Percentiles rank a stretch among this genome's conserved stretches.
Evolutionary conservation across 2,329 filamentous ascomycete genomes (phyloP).

Genomic region (Fonsecaea multimorphosa): DNA sequence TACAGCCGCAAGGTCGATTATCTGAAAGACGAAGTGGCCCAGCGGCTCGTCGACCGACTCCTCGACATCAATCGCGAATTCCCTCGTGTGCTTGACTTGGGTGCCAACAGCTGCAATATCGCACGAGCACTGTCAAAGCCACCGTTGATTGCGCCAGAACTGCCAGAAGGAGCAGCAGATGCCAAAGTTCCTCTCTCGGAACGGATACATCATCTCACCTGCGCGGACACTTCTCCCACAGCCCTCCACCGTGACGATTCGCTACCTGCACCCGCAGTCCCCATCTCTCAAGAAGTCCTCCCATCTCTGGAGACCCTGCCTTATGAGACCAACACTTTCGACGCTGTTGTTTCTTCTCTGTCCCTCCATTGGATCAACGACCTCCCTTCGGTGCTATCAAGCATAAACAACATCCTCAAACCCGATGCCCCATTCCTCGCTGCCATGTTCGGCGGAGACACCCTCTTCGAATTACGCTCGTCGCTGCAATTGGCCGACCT

Average conservation of each 20-base stretch:
- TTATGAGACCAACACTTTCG: slow-evolving; percentile 77
- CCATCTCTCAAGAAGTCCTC: slow-evolving; percentile 77
- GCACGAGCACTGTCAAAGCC: slow-evolving; percentile 74
- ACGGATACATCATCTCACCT: slow-evolving; percentile 75
- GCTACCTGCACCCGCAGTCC: slow-evolving; percentile 65
- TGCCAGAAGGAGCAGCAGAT: slow-evolving; percentile 30
- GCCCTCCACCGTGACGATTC: slow-evolving; percentile 79
- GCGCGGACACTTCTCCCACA: slow-evolving; percentile 78
- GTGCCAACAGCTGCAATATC: slow-evolving; percentile 94
- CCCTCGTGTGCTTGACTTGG: slow-evolving; percentile 83
- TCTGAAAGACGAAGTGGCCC: slow-evolving; percentile 88
- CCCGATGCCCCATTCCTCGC: slow-evolving; percentile 91
- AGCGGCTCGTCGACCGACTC: slow-evolving; percentile 81
- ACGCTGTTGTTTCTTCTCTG: slow-evolving; percentile 86
- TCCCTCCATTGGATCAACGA: slow-evolving; percentile 98
- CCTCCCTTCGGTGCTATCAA: slow-evolving; percentile 79
- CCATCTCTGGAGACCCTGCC: slow-evolving; percentile 70
- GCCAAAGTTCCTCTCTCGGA: slow-evolving; percentile 64
- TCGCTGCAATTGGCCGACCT: slow-evolving; percentile 91
- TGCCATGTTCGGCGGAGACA: slow-evolving; percentile 96
- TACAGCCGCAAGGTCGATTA: slow-evolving; percentile 85
- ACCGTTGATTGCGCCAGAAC: slow-evolving; percentile 62
- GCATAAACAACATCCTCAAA: slow-evolving; percentile 86
- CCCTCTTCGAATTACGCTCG: slow-evolving; percentile 88
- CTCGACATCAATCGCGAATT: slow-evolving; percentile 93